Percentiles rank a stretch among this genome's conserved stretches.
phyloP scores from a whole-genome alignment of 257 asterid genomes.

The Verbascum thapsus region DNA sequence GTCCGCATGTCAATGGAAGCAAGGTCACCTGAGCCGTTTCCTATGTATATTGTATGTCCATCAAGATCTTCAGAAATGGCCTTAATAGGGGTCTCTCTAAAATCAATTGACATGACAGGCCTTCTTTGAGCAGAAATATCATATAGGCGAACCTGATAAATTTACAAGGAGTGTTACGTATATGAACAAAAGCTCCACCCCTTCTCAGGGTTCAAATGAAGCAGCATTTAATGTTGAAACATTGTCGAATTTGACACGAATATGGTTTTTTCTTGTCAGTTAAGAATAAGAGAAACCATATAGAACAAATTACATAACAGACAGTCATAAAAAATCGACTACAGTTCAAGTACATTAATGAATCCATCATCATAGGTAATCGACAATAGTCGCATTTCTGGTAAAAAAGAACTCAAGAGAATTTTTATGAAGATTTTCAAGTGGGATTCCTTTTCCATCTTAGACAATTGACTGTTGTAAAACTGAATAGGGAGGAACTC shows the following conservation, averaged over 20 bases:
- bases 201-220: constrained; percentile 18
- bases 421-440: not conserved
- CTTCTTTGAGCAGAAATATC: constrained; percentile 94
- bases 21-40: constrained; percentile 96
- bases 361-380: not conserved
- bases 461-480: not conserved
- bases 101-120: constrained; percentile 81
- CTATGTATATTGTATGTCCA: constrained; percentile 72
- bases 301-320: not conserved
- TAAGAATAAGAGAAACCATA: not conserved
- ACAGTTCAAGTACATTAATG: not conserved
- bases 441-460: not conserved
- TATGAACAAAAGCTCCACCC: constrained; percentile 7
- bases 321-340: not conserved
- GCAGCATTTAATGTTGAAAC: not conserved
- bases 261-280: not conserved
- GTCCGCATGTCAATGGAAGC: constrained; percentile 89
- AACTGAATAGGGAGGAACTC: not conserved
- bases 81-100: constrained; percentile 82
- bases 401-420: not conserved
- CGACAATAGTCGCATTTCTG: not conserved
- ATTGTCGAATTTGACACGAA: not conserved
- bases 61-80: constrained; percentile 77
- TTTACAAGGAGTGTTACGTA: constrained; percentile 24
- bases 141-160: constrained; percentile 79